Conservation (phyloP, 2,329 filamentous ascomycete genomes). For the Colletotrichum camelliae region DNA sequence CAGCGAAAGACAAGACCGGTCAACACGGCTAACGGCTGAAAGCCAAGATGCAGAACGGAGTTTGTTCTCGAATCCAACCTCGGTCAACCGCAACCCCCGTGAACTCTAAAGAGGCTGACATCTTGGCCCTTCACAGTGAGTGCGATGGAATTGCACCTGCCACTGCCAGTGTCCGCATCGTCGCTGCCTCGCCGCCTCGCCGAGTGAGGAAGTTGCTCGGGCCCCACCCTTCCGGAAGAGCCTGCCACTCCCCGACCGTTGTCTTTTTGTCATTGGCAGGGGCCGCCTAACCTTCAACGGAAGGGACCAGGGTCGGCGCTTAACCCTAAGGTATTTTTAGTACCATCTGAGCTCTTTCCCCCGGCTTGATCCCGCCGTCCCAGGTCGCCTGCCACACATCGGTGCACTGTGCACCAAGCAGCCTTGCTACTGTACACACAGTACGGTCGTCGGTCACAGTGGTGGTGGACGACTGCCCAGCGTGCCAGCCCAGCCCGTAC, state of each 20-base stretch:
- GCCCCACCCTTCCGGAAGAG: not conserved
- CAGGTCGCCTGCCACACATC: not conserved
- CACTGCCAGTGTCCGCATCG: not conserved
- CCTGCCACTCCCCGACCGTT: not conserved
- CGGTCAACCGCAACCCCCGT: not conserved
- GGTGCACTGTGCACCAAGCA: not conserved
- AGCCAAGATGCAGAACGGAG: not conserved
- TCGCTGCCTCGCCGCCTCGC: not conserved
- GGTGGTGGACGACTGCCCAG: not conserved
- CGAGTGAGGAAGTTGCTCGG: not conserved
- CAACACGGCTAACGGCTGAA: not conserved
- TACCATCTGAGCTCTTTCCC: not conserved
- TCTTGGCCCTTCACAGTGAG: not conserved
- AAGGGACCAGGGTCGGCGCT: slow-evolving; percentile 13
- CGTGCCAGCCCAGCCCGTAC: not conserved
- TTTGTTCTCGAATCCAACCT: not conserved
- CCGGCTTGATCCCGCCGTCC: slow-evolving; percentile 1
- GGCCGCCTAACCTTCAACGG: not conserved
- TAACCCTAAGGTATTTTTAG: slow-evolving; percentile 20
- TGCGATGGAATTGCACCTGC: not conserved
- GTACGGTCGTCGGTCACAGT: not conserved
- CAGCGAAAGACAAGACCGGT: not conserved
- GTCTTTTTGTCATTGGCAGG: not conserved
- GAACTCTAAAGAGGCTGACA: not conserved
- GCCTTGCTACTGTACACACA: not conserved